Evolutionary conservation across 768 basidiomycete species (phyloP).

Genomic region (Royoungia palumana): DNA sequence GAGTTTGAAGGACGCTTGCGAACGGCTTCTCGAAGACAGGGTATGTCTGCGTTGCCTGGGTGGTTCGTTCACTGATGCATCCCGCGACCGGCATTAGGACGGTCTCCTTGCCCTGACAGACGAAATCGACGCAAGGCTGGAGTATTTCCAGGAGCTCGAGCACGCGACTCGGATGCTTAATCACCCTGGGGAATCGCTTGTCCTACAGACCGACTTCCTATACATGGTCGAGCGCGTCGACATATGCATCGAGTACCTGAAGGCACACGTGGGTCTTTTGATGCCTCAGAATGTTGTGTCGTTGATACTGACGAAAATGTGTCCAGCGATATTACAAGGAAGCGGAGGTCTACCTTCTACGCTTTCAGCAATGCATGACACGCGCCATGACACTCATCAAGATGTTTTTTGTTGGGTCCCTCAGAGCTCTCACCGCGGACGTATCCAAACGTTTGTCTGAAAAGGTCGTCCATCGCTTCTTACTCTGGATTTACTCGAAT

Average conservation of each 20-base stretch:
- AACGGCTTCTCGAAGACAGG: slow-evolving; percentile 84
- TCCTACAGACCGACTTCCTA: slow-evolving; percentile 86
- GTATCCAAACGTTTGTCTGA: slow-evolving; percentile 72
- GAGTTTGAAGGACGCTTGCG: slow-evolving; percentile 88
- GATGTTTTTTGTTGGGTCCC: slow-evolving; percentile 89
- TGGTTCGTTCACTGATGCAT: not conserved
- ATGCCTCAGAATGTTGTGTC: not conserved
- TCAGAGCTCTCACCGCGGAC: slow-evolving; percentile 76
- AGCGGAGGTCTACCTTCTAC: slow-evolving; percentile 89
- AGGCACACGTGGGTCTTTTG: slow-evolving; percentile 64
- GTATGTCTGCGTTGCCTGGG: slow-evolving; percentile 41
- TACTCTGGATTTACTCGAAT: not conserved
- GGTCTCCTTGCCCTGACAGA: slow-evolving; percentile 73
- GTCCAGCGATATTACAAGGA: slow-evolving; percentile 84
- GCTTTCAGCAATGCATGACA: slow-evolving; percentile 98
- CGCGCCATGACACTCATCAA: slow-evolving; percentile 97
- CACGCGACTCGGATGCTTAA: slow-evolving; percentile 91
- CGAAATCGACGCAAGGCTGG: slow-evolving; percentile 75
- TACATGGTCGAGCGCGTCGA: slow-evolving; percentile 97
- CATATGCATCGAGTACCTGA: slow-evolving; percentile 89
- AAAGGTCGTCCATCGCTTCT: slow-evolving; percentile 45
- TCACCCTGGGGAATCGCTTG: slow-evolving; percentile 87
- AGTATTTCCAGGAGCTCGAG: slow-evolving; percentile 95
- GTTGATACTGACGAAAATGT: slow-evolving; percentile 1
- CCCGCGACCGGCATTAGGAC: slow-evolving; percentile 47